phyloP scores from a whole-genome alignment of 257 asterid species.

The Fraxinus americana region DNA sequence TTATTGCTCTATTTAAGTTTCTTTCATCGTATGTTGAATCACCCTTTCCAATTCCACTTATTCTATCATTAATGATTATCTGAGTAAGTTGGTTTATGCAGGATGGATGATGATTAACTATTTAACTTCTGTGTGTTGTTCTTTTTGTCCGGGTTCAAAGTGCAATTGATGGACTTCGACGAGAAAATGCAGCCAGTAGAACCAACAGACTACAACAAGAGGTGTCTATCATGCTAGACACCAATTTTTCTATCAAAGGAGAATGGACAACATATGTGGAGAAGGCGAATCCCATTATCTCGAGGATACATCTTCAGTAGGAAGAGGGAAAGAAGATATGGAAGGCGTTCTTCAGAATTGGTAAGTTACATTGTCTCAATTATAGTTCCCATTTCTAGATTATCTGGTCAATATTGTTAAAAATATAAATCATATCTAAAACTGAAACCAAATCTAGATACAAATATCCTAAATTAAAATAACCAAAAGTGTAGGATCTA shows the following conservation, averaged over 20 bases:
- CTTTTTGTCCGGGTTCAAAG: slow-evolving; percentile 56
- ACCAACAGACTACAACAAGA: slow-evolving; percentile 74
- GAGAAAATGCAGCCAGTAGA: slow-evolving; percentile 76
- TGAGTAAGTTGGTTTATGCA: not conserved
- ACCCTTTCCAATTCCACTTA: not conserved
- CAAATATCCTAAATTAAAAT: too few relatives aligned
- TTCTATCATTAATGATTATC: not conserved
- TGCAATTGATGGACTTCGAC: slow-evolving; percentile 72
- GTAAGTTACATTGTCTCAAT: slow-evolving; percentile 38
- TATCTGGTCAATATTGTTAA: not conserved
- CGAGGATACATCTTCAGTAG: slow-evolving; percentile 75
- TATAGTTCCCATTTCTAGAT: not conserved
- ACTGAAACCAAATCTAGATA: too few relatives aligned
- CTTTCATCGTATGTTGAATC: not conserved
- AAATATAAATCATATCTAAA: too few relatives aligned
- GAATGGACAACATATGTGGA: slow-evolving; percentile 68
- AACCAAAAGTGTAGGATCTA: too few relatives aligned
- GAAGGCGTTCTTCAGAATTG: slow-evolving; percentile 70
- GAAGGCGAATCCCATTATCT: slow-evolving; percentile 71
- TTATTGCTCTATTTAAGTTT: not conserved
- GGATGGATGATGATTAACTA: not conserved
- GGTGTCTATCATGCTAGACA: slow-evolving; percentile 83
- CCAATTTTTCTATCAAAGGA: slow-evolving; percentile 60
- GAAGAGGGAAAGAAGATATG: slow-evolving; percentile 69
- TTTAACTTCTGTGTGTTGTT: not conserved